These are phyloP conservation scores for Venturia asperata DNA, from an alignment of 2,329 filamentous ascomycete species.

Conservation along the genomic window DNA sequence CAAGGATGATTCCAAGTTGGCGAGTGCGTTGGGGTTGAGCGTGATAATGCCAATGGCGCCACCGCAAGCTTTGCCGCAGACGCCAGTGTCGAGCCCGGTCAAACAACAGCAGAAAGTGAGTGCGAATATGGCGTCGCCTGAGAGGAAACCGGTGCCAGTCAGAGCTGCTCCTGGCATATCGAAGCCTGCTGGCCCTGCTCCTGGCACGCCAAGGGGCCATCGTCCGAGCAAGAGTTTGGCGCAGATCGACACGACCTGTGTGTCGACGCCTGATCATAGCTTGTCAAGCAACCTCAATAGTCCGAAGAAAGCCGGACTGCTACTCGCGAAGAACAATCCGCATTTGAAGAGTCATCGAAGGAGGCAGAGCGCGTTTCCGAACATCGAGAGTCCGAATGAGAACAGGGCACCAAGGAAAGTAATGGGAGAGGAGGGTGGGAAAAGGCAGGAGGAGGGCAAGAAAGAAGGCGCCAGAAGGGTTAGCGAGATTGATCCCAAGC, in stretches of 20 bases:
- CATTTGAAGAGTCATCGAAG: slow-evolving; percentile 73
- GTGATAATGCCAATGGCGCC: background rate
- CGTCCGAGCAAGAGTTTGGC: slow-evolving; percentile 2
- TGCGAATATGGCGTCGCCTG: background rate
- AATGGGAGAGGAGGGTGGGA: too few species aligned
- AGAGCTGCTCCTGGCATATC: background rate
- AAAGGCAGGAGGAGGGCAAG: background rate
- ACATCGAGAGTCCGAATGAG: background rate
- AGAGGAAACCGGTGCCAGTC: background rate
- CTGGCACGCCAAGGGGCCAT: slow-evolving; percentile 4
- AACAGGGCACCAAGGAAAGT: background rate
- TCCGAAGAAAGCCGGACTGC: slow-evolving; percentile 50
- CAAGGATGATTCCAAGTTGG: slow-evolving; percentile 60
- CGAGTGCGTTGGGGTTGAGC: slow-evolving; percentile 37
- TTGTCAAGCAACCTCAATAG: background rate
- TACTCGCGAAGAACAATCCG: slow-evolving; percentile 75
- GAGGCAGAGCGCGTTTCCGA: slow-evolving; percentile 33
- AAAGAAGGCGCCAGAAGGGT: slow-evolving; percentile 18
- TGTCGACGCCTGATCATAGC: background rate
- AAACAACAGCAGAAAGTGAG: slow-evolving; percentile 4
- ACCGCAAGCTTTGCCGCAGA: background rate
- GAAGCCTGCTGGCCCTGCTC: background rate
- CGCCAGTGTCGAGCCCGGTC: background rate
- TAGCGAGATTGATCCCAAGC: slow-evolving; percentile 37
- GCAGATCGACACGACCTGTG: background rate